phyloP scores from a whole-genome alignment of 164 flowering plant species.

The Macadamia tetraphylla region DNA sequence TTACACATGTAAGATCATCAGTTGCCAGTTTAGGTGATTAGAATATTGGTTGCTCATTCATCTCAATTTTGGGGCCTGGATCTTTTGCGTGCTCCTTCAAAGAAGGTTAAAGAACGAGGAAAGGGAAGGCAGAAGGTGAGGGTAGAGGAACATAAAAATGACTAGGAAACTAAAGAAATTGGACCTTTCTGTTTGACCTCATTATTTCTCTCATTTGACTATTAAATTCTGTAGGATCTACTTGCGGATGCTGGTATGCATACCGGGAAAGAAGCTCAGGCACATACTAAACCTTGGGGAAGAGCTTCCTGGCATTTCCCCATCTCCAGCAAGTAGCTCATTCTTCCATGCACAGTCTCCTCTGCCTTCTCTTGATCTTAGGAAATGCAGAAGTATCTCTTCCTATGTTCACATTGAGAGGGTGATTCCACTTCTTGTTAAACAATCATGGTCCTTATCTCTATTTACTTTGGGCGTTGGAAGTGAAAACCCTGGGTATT shows the following conservation, averaged over 20 bases:
- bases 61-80: too few species aligned
- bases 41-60: too few species aligned
- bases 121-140: background rate
- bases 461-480: slow-evolving; percentile 39
- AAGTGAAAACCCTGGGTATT: slow-evolving; percentile 21
- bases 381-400: slow-evolving; percentile 50
- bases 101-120: too few species aligned
- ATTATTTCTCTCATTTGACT: background rate
- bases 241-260: slow-evolving; percentile 74
- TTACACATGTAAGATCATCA: too few species aligned
- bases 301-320: slow-evolving; percentile 57
- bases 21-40: too few species aligned
- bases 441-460: slow-evolving; percentile 82
- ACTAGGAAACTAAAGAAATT: background rate
- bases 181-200: background rate
- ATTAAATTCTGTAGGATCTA: slow-evolving; percentile 60
- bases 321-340: slow-evolving; percentile 53
- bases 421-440: slow-evolving; percentile 55
- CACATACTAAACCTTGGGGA: slow-evolving; percentile 61
- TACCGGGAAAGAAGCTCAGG: slow-evolving; percentile 89
- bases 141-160: background rate
- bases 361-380: slow-evolving; percentile 34
- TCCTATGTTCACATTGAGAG: slow-evolving; percentile 75
- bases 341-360: slow-evolving; percentile 59
- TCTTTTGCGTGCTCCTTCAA: too few species aligned